Base-by-base conservation (phyloP, 2,329 filamentous ascomycete genomes). In the Hymenoscyphus fructigenus region DNA sequence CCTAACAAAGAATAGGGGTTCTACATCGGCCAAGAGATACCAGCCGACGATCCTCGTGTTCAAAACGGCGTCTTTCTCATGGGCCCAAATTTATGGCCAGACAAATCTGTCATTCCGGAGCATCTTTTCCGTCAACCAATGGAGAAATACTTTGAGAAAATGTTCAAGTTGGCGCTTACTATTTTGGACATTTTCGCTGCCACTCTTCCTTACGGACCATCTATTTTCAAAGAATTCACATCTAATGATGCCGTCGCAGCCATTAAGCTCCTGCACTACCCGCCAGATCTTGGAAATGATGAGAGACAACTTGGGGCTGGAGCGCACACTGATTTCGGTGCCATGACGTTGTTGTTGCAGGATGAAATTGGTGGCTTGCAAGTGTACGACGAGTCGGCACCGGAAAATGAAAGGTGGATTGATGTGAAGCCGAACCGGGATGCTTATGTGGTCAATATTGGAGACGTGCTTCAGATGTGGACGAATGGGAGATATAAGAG, bases 311-410 rank as follows among this genome's bases (percentile, higher is more conserved):
- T 69, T 5, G 68, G 66, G 3, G 80, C 71, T 6, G 70, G 63
- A 34, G 63, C 81, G 1, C 84, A 84, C 68, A 84, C 81, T 0
- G 84, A 85, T 70, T 85, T 83, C 67, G 82, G 83, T 1, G 79
- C 80, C 38, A 79, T 86, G 32, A 86, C 84, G 0, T 74, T 86
- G 34, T 77, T 86, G 14, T 76, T 85, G 12, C 83, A 85, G 67
- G 82, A 83, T 66, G 73, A 75, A 3, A 73, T 79, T 20, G 78
- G 79, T 28, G 84, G 82, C 0, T 77, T 86, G 4, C 78, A 86
- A 67, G 83, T 85, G 5, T 79, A 79, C 70, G 78, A 85, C 67
- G 69, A 14, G 12, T 15, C 17, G 14, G 58, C 26, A 15, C 36
- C 53, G 14, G 47, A 60, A 10, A 28, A 44, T 12, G 23, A 73